These are phyloP conservation scores for Aspergillus melleus DNA, from an alignment of 2,329 filamentous ascomycete species.

Conservation along the genomic window DNA sequence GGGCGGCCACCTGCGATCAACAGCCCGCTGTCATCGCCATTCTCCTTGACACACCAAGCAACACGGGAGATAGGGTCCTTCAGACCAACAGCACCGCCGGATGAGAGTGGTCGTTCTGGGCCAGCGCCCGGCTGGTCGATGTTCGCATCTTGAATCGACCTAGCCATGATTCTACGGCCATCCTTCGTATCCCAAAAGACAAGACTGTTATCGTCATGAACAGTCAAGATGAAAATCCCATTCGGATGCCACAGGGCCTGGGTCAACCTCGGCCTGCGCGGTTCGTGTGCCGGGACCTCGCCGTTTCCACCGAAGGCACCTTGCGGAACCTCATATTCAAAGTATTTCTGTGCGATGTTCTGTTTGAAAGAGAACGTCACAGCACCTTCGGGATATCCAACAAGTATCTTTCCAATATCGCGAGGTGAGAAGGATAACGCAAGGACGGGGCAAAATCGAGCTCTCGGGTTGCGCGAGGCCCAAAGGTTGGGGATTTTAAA, in stretches of 20 bases:
- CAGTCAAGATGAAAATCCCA: slow-evolving; percentile 82
- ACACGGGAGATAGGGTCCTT: slow-evolving; percentile 77
- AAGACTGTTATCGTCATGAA: slow-evolving; percentile 85
- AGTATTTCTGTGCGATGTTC: slow-evolving; percentile 73
- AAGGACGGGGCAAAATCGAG: slow-evolving; percentile 66
- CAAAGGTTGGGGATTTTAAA: slow-evolving; percentile 88
- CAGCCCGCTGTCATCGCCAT: slow-evolving; percentile 89
- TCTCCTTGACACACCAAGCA: slow-evolving; percentile 90
- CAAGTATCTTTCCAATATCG: slow-evolving; percentile 86
- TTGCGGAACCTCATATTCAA: slow-evolving; percentile 77
- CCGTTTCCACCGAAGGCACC: slow-evolving; percentile 78
- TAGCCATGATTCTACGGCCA: slow-evolving; percentile 76
- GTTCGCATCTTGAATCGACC: slow-evolving; percentile 73
- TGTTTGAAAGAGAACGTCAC: slow-evolving; percentile 95
- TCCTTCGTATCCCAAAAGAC: slow-evolving; percentile 95
- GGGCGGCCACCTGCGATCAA: slow-evolving; percentile 79
- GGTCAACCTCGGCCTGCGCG: slow-evolving; percentile 71
- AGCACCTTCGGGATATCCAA: slow-evolving; percentile 87
- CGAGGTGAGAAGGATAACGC: slow-evolving; percentile 83
- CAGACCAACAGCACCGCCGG: slow-evolving; percentile 55
- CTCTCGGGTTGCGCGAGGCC: slow-evolving; percentile 69
- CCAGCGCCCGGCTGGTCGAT: slow-evolving; percentile 65
- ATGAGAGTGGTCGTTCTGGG: slow-evolving; percentile 42
- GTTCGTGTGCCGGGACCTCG: slow-evolving; percentile 61
- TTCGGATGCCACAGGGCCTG: slow-evolving; percentile 94